These are phyloP conservation scores for Solanum hybrid DNA, from an alignment of 305 asterid genomes.

Conservation along the genomic window DNA sequence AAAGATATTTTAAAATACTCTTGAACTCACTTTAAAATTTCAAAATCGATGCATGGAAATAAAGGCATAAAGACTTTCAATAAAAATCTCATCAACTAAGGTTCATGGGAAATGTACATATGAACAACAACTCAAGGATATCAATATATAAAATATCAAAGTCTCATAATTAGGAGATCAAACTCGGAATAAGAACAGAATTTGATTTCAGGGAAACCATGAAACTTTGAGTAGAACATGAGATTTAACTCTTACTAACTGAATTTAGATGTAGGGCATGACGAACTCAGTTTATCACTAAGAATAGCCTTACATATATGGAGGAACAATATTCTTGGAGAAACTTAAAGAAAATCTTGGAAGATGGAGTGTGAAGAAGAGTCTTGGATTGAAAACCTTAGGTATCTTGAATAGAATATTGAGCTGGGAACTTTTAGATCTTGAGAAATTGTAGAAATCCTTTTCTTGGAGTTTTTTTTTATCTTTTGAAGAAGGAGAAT, in stretches of 20 bases:
- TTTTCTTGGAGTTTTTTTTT: not conserved
- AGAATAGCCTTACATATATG: not conserved
- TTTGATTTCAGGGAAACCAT: not conserved
- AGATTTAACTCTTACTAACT: not conserved
- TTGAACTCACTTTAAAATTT: not conserved
- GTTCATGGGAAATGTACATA: not conserved
- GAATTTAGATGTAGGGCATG: not conserved
- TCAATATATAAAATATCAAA: not conserved
- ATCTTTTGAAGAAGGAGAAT: too few species aligned
- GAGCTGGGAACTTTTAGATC: not conserved
- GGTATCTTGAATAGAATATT: not conserved
- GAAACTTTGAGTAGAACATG: not conserved
- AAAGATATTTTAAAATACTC: not conserved
- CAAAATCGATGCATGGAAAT: not conserved
- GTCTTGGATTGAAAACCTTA: not conserved
- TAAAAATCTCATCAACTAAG: not conserved
- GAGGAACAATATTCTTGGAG: not conserved
- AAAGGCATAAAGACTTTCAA: not conserved
- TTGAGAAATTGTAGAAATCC: not conserved
- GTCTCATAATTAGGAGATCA: not conserved
- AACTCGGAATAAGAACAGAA: not conserved
- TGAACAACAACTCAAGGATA: not conserved
- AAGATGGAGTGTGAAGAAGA: not conserved
- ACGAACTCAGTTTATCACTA: not conserved
- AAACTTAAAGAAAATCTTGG: not conserved